Conservation (phyloP, 306 rosid genomes). For the Phaseolus lunatus region DNA sequence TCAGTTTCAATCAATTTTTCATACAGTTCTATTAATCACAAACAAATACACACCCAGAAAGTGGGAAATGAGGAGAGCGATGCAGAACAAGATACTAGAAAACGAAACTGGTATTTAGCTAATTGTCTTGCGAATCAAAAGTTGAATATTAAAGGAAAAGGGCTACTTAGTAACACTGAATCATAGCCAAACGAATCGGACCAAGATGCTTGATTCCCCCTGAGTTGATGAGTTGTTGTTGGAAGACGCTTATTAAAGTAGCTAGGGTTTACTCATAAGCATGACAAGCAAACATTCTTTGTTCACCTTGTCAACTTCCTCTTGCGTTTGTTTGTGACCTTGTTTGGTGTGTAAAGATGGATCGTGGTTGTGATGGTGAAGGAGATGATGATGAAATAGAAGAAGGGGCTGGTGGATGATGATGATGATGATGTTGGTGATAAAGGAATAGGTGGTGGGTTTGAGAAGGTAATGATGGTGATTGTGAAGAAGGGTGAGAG, state of each 20-base stretch:
- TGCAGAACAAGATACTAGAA: background rate
- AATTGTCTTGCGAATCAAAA: background rate
- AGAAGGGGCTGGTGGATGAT: background rate
- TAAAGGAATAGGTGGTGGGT: slow-evolving; percentile 34
- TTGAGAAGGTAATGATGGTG: slow-evolving; percentile 71
- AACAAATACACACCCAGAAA: background rate
- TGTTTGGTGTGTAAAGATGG: background rate
- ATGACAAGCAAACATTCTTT: background rate
- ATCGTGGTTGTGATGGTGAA: background rate
- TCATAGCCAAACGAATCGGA: slow-evolving; percentile 60
- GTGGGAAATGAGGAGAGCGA: background rate
- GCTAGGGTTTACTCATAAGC: slow-evolving; percentile 54
- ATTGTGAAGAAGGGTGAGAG: slow-evolving; percentile 61
- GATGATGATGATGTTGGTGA: slow-evolving; percentile 31
- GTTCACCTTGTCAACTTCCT: background rate
- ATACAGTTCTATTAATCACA: slow-evolving; percentile 6
- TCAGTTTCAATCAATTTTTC: background rate
- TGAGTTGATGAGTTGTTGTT: slow-evolving; percentile 40
- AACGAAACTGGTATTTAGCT: background rate
- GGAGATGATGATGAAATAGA: background rate
- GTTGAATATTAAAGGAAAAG: background rate
- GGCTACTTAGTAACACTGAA: slow-evolving; percentile 36
- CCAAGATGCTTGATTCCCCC: slow-evolving; percentile 90
- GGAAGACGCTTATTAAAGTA: slow-evolving; percentile 12
- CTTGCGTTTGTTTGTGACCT: background rate